Base-by-base conservation (phyloP, 768 basidiomycete genomes). In the Podaxis sp. region DNA sequence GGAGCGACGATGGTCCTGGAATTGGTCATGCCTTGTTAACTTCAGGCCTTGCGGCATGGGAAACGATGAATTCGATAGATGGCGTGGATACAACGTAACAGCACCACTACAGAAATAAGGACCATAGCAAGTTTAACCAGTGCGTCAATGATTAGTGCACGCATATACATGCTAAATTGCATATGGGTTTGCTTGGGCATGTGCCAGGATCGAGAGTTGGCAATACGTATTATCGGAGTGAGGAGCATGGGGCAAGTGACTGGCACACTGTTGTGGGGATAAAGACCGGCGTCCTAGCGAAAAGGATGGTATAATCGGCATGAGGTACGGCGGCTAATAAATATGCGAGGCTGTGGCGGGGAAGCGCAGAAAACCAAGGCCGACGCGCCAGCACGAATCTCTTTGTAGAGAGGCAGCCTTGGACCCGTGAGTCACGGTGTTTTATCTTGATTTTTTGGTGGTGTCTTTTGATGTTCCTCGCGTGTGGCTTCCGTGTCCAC, bases 391-490 rank as follows among this genome's bases (percentile, higher is more conserved):
- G 12, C 57, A 39, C 11, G 36, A 19, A 22, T 9, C 19, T 24
- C 5, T 19, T 6, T 13, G 36, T 17, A 6, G 19, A 40, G 9
- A 28, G 36, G 54, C 17, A 24, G 13, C n/a, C 8, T 55, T 24
- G 42, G 8, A 8, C 12, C 38, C 17, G 11, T 24, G 13, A 19
- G 48, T 59, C 26, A 59, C 28, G 46, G 8, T 51, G 58, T 28
- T 59, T 48, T 33, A 39, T 51, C 33, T 9, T 36, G 30, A 51
- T 33, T 36, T 59, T 59, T 38, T 59, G 46, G n/a, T 24, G 49
- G 33, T 52, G 51, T 30, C 6, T 39, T 55, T 26, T n/a, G 49
- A 39, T 19, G 3, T 24, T 40, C 40, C 52, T 61, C 51, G 30
- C 38, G 57, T 38, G 39, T 42, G 3, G 33, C 24, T 46, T 57